Percentiles rank a stretch among this genome's conserved stretches.
Evolutionary conservation across 495 filamentous ascomycete species (phyloP).

Genomic region (Penicillium chermesinum): DNA sequence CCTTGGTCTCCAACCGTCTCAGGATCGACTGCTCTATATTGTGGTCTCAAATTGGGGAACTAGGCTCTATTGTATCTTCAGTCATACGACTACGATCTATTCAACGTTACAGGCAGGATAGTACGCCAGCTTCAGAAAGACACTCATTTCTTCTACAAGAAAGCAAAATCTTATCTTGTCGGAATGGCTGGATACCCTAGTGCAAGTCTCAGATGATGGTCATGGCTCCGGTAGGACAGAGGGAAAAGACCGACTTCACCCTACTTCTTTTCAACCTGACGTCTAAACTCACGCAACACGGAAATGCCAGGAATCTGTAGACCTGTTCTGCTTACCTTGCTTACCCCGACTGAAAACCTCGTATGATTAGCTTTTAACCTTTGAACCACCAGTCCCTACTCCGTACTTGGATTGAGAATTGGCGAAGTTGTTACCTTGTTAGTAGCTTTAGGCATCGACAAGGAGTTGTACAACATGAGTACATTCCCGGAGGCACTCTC

Average conservation of each 20-base stretch:
- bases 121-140: no score
- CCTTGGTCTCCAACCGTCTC: no score
- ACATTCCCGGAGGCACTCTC: constrained; percentile 10
- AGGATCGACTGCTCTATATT: no score
- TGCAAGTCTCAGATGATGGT: constrained; percentile 7
- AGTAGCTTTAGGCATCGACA: not conserved
- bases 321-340: not conserved
- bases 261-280: constrained; percentile 11
- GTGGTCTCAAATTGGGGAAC: no score
- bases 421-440: constrained; percentile 1
- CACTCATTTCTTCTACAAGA: not conserved
- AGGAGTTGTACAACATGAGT: constrained; percentile 8
- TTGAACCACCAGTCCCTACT: no score
- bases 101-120: no score
- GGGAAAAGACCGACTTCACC: constrained; percentile 10
- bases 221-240: constrained; percentile 16
- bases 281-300: constrained; percentile 4
- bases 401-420: not conserved
- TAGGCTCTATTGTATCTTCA: no score
- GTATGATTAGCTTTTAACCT: no score
- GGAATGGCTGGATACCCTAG: constrained; percentile 8
- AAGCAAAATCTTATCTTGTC: constrained; percentile 10
- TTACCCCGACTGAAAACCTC: not conserved
- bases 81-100: no score
- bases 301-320: constrained; percentile 4